Evolutionary conservation across 108 stramenopile genomes (phyloP).

Genomic region (Nitzschia inconspicua): DNA sequence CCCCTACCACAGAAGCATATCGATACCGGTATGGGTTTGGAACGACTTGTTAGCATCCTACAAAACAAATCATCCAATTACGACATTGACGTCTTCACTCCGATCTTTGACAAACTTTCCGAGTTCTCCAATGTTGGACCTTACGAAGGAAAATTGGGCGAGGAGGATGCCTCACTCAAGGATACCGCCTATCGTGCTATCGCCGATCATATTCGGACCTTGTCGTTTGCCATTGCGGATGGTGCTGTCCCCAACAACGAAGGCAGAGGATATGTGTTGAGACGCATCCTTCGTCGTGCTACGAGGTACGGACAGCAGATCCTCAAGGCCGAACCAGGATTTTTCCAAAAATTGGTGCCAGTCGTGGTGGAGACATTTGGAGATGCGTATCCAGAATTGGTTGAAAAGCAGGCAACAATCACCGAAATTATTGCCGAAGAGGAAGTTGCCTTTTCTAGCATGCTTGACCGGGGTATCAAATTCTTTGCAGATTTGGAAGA

Average conservation of each 20-base stretch:
- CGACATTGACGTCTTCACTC: slow-evolving; percentile 93
- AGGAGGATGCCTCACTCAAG: slow-evolving; percentile 74
- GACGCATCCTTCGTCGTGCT: slow-evolving; percentile 93
- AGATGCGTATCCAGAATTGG: slow-evolving; percentile 92
- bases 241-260: slow-evolving; percentile 95
- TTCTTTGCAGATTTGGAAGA: slow-evolving; percentile 84
- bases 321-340: slow-evolving; percentile 88
- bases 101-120: slow-evolving; percentile 73
- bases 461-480: slow-evolving; percentile 93
- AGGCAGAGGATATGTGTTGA: slow-evolving; percentile 95
- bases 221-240: slow-evolving; percentile 96
- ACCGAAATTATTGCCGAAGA: slow-evolving; percentile 90
- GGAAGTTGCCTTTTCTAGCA: slow-evolving; percentile 86
- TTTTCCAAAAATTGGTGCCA: slow-evolving; percentile 88
- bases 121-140: slow-evolving; percentile 53
- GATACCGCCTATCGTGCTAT: slow-evolving; percentile 98
- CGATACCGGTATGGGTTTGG: slow-evolving; percentile 99
- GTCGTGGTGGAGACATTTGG: slow-evolving; percentile 90
- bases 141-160: slow-evolving; percentile 84
- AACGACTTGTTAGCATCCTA: slow-evolving; percentile 89
- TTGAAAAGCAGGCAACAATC: slow-evolving; percentile 70
- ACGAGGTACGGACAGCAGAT: slow-evolving; percentile 97
- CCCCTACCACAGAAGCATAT: slow-evolving; percentile 90
- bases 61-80: slow-evolving; percentile 92
- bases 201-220: slow-evolving; percentile 96